Base-by-base conservation (phyloP, 1,284 basidiomycete species). In the Pseudozyma sp. region DNA sequence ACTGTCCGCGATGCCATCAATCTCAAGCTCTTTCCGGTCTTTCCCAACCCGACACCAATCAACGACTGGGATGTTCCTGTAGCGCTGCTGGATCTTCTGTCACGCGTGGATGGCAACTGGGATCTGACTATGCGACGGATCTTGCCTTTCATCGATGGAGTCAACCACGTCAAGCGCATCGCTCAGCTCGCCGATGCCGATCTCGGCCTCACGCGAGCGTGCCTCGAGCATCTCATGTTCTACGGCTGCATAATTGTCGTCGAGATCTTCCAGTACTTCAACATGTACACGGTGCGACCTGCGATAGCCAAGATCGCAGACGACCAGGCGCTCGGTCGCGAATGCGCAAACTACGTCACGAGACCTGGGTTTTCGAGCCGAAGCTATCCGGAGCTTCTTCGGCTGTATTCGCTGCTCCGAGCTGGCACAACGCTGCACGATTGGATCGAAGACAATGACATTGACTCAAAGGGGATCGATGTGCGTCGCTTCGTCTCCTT, bases 11-110 rank as follows among this genome's bases (percentile, higher is more conserved):
- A 84, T 49, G 83, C 83, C 1, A 79, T 84, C 72, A 84, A 84
- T 46, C 68, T 99, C 77, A 97, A 97, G 68, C 92, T 99, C 39
- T 95, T 98, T 69, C 97, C 94, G 0, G 96, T 94, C 85, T 97
- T 94, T 79, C 92, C 94, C 4, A 98, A 98, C 80, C 97, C 97
- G 9, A 90, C 92, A 0, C 87, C 88, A 0, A 92, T 97, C 24
- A 89, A 92, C 69, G 94, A 97, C 80, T 99, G 96, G 95, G 91
- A 94, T 86, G 97, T 99, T 0, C 97, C 96, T 1, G 87, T 99
- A 10, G 90, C 94, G 0, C 87, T 99, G 8, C 92, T 97, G 61
- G 91, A 94, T 77, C 87, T 99, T 37, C 87, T 88, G 1, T 92
- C 90, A 70, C 87, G 94, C 60, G 89, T 92, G 49, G 93, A 96